Percentiles rank a stretch among this genome's conserved stretches.
These are phyloP conservation scores for Tetracladium setigerum DNA, from an alignment of 495 filamentous ascomycete genomes.

Conservation along the genomic window DNA sequence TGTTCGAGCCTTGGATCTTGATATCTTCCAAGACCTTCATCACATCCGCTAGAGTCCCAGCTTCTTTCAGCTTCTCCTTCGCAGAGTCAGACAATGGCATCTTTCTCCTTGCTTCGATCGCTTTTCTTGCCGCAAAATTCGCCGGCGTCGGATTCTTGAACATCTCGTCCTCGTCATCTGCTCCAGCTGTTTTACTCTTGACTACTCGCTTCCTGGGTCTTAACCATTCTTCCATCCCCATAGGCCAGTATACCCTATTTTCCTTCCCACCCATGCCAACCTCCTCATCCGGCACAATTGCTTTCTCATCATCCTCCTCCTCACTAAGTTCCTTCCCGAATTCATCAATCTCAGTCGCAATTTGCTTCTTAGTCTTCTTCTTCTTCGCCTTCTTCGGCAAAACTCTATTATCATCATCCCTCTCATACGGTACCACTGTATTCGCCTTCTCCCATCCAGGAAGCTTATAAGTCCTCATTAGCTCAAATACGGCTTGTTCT, in stretches of 20 bases:
- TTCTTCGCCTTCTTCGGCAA: conserved; percentile 42
- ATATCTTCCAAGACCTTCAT: conserved; percentile 21
- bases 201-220: conserved; percentile 66
- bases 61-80: conserved; percentile 24
- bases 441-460: conserved; percentile 68
- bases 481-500: conserved; percentile 92
- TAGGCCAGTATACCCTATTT: conserved; percentile 87
- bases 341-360: conserved; percentile 20
- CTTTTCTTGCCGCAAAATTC: conserved; percentile 16
- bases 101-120: conserved; percentile 2
- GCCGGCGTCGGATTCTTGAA: conserved; percentile 23
- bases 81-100: conserved; percentile 8
- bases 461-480: conserved; percentile 81
- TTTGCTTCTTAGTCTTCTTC: conserved; percentile 24
- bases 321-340: conserved; percentile 38
- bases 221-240: conserved; percentile 85
- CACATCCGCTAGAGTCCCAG: conserved; percentile 18
- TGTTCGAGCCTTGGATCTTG: conserved; percentile 6
- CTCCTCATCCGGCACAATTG: conserved; percentile 57
- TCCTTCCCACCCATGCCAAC: conserved; percentile 83
- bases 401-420: conserved; percentile 70
- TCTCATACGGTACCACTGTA: conserved; percentile 69
- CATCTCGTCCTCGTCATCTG: conserved; percentile 15
- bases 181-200: conserved; percentile 46
- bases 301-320: conserved; percentile 34